Percentiles rank a stretch among this genome's conserved stretches.
These are phyloP conservation scores for Mycotypha africana DNA, from an alignment of 371 early-diverging fungal genomes.

Conservation along the genomic window DNA sequence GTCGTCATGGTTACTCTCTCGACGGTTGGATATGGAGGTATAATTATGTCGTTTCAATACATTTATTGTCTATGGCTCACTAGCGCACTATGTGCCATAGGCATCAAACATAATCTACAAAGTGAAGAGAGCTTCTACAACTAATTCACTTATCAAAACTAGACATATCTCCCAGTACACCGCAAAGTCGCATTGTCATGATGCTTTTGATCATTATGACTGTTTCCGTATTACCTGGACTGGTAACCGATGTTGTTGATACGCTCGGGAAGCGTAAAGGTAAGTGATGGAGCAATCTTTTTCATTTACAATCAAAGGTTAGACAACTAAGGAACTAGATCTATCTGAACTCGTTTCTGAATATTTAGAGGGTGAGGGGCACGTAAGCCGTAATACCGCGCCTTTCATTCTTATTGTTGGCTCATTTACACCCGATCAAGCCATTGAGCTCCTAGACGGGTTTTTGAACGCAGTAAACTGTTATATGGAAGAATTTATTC, in stretches of 20 bases:
- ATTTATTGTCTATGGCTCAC: no score
- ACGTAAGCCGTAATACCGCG: conserved; percentile 38
- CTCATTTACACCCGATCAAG: conserved; percentile 44
- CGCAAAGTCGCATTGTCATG: conserved; percentile 58
- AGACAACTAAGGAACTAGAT: no score
- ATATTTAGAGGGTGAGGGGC: conserved; percentile 35
- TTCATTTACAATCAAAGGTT: no score
- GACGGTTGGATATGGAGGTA: conserved; percentile 75
- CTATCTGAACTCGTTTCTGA: no score
- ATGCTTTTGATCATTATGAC: conserved; percentile 65
- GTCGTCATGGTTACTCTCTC: conserved; percentile 63
- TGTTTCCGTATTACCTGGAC: conserved; percentile 55
- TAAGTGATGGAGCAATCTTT: no score
- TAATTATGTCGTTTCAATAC: neutral
- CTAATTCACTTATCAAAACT: neutral
- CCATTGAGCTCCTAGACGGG: conserved; percentile 54
- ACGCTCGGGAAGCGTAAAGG: conserved; percentile 48
- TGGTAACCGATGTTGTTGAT: conserved; percentile 51
- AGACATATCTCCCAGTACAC: conserved; percentile 60
- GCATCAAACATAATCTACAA: no score
- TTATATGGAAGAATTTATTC: neutral
- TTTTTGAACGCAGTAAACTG: conserved; percentile 51
- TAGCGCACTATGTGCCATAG: no score
- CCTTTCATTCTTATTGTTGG: conserved; percentile 64
- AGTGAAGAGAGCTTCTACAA: no score